Conservation (phyloP, 83 land plant genomes). For the Thuja plicata region DNA sequence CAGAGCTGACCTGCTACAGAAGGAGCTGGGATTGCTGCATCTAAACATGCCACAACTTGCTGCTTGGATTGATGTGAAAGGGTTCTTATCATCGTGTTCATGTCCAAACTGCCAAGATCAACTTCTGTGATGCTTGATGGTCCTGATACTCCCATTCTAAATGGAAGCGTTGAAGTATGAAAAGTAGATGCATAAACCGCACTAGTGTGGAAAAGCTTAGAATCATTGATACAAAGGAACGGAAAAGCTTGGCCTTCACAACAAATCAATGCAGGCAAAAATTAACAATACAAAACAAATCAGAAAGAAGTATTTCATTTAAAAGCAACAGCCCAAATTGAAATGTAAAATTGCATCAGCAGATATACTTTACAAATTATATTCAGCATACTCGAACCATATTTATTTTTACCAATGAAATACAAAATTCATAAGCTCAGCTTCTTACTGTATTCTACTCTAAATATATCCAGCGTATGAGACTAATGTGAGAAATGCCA, state of each 20-base stretch:
- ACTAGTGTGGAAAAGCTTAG: constrained; percentile 76
- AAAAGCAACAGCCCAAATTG: not conserved
- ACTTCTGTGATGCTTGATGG: constrained; percentile 36
- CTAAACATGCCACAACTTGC: constrained; percentile 57
- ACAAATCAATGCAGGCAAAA: not conserved
- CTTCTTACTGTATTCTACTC: not conserved
- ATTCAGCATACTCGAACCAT: not conserved
- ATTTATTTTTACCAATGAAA: not conserved
- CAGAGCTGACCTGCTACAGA: constrained; percentile 44
- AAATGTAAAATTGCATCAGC: not conserved
- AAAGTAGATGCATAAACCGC: constrained; percentile 89
- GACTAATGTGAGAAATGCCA: not conserved
- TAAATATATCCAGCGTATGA: not conserved
- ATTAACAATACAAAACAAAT: not conserved
- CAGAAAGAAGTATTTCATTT: not conserved
- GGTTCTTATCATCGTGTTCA: constrained; percentile 47
- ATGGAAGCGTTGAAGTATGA: constrained; percentile 67
- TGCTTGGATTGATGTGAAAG: constrained; percentile 57
- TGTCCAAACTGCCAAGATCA: constrained; percentile 56
- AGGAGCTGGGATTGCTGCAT: constrained; percentile 65
- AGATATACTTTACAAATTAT: not conserved
- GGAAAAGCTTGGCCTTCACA: constrained; percentile 47
- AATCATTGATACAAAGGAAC: constrained; percentile 44
- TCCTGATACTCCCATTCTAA: constrained; percentile 66
- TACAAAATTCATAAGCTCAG: not conserved